Evolutionary conservation across 306 rosid genomes (phyloP), one percentile per base, ranked within the genome.

Genomic region (Astragalus membranaceus): DNA sequence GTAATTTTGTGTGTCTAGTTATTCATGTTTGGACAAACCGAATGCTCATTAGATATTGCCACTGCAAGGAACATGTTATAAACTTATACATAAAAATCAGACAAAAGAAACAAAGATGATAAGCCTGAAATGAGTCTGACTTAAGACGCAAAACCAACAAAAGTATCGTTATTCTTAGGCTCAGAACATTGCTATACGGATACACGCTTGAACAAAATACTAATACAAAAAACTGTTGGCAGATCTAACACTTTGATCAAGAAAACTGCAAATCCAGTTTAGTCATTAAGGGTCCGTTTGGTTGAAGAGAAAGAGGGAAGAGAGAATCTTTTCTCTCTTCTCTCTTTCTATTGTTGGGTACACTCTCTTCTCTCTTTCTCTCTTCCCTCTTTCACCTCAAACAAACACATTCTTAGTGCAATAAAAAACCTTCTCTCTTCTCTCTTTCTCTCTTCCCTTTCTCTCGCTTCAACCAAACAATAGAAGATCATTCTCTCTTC

Each of bases 1-100:
- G 30, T 55, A 29, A 26, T 26, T 26, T 54, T 33, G 17, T 29
- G 39, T 11, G 37, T 53, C 37, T 6, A 53, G 39, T 20, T 8
- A 36, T 55, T 55, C 9, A 29, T 55, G 10, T 14, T 9, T 26
- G 9, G 11, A 5, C 15, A 29, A 29, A 29, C 61, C 61, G 29
- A 55, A 55, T 30, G 30, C 5, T 0, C 1, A 12, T 29, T 29
- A 10, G 72, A 62, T 42, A 61, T 67, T 37, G 67, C 63, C 73
- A 43, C 73, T 75, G 36, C 70, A 52, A 60, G 72, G 66, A 58
- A 65, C 51, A 60, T 23, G 10, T 37, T 63, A 76, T 16, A 20
- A 20, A 39, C 37, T 52, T n/a, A 55, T 47, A 37, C 23, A 20
- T 20, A 50, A 14, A 43, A 44, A 66, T 12, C 68, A 58, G 61